phyloP scores from a whole-genome alignment of 768 basidiomycete genomes.

The Panus rudis region DNA sequence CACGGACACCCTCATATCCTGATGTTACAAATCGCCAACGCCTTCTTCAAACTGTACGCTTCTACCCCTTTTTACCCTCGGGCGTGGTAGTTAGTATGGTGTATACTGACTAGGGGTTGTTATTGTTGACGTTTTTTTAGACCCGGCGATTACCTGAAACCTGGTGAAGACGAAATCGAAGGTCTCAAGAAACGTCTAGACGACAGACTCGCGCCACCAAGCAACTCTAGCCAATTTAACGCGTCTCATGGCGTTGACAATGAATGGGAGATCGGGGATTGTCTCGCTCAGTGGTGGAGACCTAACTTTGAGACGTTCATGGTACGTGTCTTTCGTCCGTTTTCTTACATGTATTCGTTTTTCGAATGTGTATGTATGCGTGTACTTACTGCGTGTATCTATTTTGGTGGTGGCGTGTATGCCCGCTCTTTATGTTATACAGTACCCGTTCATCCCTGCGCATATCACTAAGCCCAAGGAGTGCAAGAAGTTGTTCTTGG shows the following conservation, averaged over 20 bases:
- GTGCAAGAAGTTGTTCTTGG: constrained; percentile 91
- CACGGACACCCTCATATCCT: constrained; percentile 97
- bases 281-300: constrained; percentile 97
- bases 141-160: constrained; percentile 97
- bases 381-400: background rate
- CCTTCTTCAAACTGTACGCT: constrained; percentile 94
- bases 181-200: constrained; percentile 88
- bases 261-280: constrained; percentile 96
- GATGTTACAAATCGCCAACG: constrained; percentile 97
- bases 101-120: too few relatives aligned
- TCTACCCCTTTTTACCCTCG: too few relatives aligned
- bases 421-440: too few relatives aligned
- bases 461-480: constrained; percentile 98
- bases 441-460: constrained; percentile 93
- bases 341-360: background rate
- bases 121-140: too few relatives aligned
- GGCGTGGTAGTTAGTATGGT: too few relatives aligned
- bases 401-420: too few relatives aligned
- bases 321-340: constrained; percentile 43
- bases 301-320: constrained; percentile 99
- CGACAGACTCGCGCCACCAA: constrained; percentile 78
- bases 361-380: background rate
- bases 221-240: constrained; percentile 68
- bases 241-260: constrained; percentile 71
- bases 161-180: constrained; percentile 87